Percentiles rank a stretch among this genome's conserved stretches.
Conservation (phyloP, 768 basidiomycete genomes). For the Amanita polypyramis region DNA sequence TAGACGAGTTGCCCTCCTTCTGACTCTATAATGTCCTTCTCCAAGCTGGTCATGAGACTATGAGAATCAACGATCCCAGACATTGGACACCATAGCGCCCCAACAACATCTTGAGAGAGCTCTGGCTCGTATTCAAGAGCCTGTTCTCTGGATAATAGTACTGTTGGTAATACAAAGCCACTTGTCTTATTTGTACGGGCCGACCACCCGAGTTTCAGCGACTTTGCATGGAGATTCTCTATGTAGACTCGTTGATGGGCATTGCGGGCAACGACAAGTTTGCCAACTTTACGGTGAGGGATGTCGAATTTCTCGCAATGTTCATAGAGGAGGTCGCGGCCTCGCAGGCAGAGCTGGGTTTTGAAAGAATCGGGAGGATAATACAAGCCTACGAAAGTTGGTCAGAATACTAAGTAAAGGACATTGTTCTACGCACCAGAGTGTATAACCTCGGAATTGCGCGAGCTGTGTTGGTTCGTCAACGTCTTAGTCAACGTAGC, state of each 20-base stretch:
- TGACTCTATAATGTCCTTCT: constrained; percentile 68
- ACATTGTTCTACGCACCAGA: constrained; percentile 38
- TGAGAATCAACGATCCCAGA: constrained; percentile 92
- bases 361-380: constrained; percentile 81
- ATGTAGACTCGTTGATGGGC: constrained; percentile 62
- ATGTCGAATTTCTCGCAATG: constrained; percentile 56
- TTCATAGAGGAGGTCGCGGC: constrained; percentile 75
- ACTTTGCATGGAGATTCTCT: constrained; percentile 54
- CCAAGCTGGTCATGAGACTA: constrained; percentile 70
- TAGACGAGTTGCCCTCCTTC: constrained; percentile 63
- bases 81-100: constrained; percentile 72
- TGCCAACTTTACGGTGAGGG: constrained; percentile 67
- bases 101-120: constrained; percentile 56
- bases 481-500: not conserved
- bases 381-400: constrained; percentile 49
- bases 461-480: constrained; percentile 41
- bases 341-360: constrained; percentile 77
- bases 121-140: constrained; percentile 75
- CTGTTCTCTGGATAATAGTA: constrained; percentile 56
- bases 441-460: constrained; percentile 95
- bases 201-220: constrained; percentile 42
- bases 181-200: constrained; percentile 22
- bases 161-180: constrained; percentile 43
- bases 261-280: constrained; percentile 73
- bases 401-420: not conserved